These are phyloP conservation scores for Trichoderma sp. DNA, from an alignment of 2,329 filamentous ascomycete genomes.

Conservation along the genomic window DNA sequence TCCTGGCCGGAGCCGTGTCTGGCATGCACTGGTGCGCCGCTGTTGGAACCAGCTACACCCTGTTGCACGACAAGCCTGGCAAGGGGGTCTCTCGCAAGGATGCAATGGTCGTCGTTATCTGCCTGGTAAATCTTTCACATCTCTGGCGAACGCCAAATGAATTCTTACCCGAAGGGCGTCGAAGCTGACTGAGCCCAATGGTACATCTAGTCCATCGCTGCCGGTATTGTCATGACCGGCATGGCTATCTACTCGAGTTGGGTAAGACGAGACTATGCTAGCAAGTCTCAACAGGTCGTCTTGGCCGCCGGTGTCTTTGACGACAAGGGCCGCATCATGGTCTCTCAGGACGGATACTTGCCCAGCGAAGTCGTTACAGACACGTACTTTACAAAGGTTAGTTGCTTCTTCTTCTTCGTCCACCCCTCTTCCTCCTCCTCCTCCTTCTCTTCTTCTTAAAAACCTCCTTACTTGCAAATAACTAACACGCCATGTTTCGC, in stretches of 20 bases:
- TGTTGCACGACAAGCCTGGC: background rate
- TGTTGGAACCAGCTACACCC: background rate
- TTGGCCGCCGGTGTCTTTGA: background rate
- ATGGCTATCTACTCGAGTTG: background rate
- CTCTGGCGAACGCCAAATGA: background rate
- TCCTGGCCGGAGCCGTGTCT: slow-evolving; percentile 73
- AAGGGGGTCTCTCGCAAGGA: background rate
- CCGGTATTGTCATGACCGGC: background rate
- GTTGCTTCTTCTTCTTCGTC: background rate
- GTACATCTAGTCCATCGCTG: background rate
- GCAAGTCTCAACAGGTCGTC: background rate
- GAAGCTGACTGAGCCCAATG: background rate
- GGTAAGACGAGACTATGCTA: background rate
- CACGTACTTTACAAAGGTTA: background rate
- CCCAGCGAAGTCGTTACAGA: background rate
- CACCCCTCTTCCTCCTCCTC: too few relatives aligned
- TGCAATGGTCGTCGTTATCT: background rate
- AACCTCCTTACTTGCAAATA: too few relatives aligned
- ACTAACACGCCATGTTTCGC: background rate
- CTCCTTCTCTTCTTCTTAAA: background rate
- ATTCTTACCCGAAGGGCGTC: background rate
- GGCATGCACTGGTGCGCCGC: background rate
- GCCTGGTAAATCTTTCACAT: background rate
- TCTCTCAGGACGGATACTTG: background rate
- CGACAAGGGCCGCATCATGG: background rate